These are phyloP conservation scores for Daldinia sp. DNA, from an alignment of 2,329 filamentous ascomycete species.

Conservation along the genomic window DNA sequence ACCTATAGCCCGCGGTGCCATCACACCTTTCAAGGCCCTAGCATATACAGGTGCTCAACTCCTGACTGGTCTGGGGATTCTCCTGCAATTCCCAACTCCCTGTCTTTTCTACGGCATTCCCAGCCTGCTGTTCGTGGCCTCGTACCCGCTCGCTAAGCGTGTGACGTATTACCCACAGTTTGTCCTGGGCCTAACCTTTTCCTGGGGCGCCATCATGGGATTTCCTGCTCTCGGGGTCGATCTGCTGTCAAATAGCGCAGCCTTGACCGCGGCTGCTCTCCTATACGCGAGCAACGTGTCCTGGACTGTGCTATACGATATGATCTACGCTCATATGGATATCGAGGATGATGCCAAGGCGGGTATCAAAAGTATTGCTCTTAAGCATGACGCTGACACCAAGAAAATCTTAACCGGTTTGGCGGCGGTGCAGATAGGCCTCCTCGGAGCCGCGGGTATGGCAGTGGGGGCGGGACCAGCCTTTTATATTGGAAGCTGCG, in stretches of 20 bases:
- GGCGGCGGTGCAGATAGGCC: slow-evolving; percentile 71
- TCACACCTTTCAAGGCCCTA: slow-evolving; percentile 75
- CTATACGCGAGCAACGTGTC: slow-evolving; percentile 82
- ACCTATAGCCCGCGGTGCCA: slow-evolving; percentile 80
- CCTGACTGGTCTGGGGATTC: slow-evolving; percentile 73
- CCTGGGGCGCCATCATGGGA: slow-evolving; percentile 88
- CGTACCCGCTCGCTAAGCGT: slow-evolving; percentile 85
- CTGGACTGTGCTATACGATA: slow-evolving; percentile 90
- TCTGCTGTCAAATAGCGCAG: slow-evolving; percentile 68
- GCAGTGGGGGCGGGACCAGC: slow-evolving; percentile 73
- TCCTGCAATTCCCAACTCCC: slow-evolving; percentile 79
- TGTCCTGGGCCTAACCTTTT: slow-evolving; percentile 84
- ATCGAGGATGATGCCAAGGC: slow-evolving; percentile 85
- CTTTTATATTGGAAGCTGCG: slow-evolving; percentile 73
- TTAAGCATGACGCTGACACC: slow-evolving; percentile 79
- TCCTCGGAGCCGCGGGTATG: slow-evolving; percentile 74
- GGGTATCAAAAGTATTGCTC: slow-evolving; percentile 87
- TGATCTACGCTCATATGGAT: slow-evolving; percentile 94
- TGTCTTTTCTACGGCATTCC: slow-evolving; percentile 83
- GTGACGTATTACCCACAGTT: slow-evolving; percentile 88
- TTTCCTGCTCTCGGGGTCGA: slow-evolving; percentile 85
- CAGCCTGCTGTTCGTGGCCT: slow-evolving; percentile 74
- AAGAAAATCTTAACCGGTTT: slow-evolving; percentile 78
- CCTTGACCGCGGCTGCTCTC: slow-evolving; percentile 70
- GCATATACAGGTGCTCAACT: slow-evolving; percentile 79